These are phyloP conservation scores for Diaporthe destruens DNA, from an alignment of 2,329 filamentous ascomycete genomes.

Conservation along the genomic window DNA sequence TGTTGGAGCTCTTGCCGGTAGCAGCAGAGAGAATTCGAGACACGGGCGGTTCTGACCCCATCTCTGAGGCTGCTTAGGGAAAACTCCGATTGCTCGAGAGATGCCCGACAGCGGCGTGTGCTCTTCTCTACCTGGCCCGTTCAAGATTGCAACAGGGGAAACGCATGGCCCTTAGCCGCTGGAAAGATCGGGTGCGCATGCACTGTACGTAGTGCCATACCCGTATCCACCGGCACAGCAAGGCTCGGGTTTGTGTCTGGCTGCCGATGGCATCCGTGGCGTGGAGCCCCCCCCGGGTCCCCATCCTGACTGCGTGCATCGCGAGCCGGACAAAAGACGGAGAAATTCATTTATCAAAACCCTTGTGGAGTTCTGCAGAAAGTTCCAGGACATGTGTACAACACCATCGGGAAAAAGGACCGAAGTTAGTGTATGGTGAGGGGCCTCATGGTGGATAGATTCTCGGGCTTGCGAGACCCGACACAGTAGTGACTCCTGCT, in stretches of 20 bases:
- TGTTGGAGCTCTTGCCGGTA: background rate
- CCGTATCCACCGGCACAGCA: slow-evolving; percentile 10
- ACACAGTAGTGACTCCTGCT: slow-evolving; percentile 16
- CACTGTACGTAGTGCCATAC: background rate
- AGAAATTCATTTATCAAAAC: slow-evolving; percentile 38
- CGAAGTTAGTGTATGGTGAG: slow-evolving; percentile 3
- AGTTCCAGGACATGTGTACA: slow-evolving; percentile 3
- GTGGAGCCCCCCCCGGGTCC: slow-evolving; percentile 6
- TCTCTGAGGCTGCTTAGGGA: background rate
- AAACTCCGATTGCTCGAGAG: slow-evolving; percentile 18
- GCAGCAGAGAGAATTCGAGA: slow-evolving; percentile 20
- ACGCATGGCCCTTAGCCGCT: slow-evolving; percentile 19
- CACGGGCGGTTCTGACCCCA: background rate
- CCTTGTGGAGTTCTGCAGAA: slow-evolving; percentile 16
- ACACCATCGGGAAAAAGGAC: background rate
- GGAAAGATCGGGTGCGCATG: background rate
- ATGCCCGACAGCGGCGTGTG: background rate
- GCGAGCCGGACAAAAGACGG: slow-evolving; percentile 36
- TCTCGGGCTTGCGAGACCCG: slow-evolving; percentile 7
- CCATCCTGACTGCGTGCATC: slow-evolving; percentile 33
- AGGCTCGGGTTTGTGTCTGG: slow-evolving; percentile 19
- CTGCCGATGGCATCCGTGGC: slow-evolving; percentile 22
- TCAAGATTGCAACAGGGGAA: slow-evolving; percentile 2
- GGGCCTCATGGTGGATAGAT: slow-evolving; percentile 20
- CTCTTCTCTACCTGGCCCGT: background rate